phyloP scores from a whole-genome alignment of 176 grass and related monocot genomes.

The Oryza punctata region DNA sequence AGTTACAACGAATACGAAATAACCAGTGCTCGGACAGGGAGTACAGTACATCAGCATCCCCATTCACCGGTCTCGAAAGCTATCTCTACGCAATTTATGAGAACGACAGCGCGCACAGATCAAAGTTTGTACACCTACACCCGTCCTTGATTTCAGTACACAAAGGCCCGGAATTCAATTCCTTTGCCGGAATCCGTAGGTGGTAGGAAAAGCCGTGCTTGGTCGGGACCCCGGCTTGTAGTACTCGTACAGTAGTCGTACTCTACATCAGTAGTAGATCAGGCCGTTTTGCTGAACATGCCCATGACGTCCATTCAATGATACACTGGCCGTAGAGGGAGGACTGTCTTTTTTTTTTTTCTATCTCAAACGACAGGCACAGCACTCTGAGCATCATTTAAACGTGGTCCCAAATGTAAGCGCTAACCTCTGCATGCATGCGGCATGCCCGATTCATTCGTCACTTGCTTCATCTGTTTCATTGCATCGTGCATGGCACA shows the following conservation, averaged over 20 bases:
- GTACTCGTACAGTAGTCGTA: not conserved
- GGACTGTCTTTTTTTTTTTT: not conserved
- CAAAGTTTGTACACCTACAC: not conserved
- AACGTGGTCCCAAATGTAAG: slow-evolving; percentile 32
- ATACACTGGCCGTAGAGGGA: not conserved
- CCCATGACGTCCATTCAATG: slow-evolving; percentile 17
- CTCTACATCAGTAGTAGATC: not conserved
- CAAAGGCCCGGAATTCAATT: slow-evolving; percentile 32
- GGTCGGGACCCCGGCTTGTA: not conserved
- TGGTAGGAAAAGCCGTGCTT: slow-evolving; percentile 33
- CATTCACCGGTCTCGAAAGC: not conserved
- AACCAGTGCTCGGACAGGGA: not conserved
- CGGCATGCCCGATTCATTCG: not conserved
- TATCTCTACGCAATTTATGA: not conserved
- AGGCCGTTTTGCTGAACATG: slow-evolving; percentile 3
- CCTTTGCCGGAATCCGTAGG: slow-evolving; percentile 14
- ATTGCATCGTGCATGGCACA: not conserved
- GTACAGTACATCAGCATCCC: not conserved
- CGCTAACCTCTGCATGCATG: not conserved
- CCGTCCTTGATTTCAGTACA: slow-evolving; percentile 45
- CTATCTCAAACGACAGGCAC: not conserved
- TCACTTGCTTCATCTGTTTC: not conserved
- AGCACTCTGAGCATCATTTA: slow-evolving; percentile 27
- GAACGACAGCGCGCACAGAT: not conserved
- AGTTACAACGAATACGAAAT: not conserved